phyloP scores from a whole-genome alignment of 306 rosid genomes.

The Inga oerstediana region DNA sequence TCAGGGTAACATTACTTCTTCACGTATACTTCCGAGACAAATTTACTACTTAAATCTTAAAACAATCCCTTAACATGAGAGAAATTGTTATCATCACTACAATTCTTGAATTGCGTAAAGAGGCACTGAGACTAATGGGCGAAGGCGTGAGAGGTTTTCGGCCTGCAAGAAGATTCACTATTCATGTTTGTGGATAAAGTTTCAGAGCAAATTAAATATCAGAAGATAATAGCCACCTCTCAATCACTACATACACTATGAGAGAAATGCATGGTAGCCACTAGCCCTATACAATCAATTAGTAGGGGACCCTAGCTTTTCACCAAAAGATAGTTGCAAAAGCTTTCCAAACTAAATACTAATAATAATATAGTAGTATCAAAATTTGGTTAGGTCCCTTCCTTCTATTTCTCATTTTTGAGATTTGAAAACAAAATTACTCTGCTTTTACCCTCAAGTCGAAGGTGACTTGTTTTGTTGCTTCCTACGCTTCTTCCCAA shows the following conservation, averaged over 20 bases:
- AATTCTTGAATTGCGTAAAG: slow-evolving; percentile 34
- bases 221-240: slow-evolving; percentile 1
- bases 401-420: slow-evolving; percentile 4
- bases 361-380: too few species aligned
- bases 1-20: too few species aligned
- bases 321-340: slow-evolving; percentile 34
- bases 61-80: too few species aligned
- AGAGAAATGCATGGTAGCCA: slow-evolving; percentile 46
- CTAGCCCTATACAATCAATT: not conserved
- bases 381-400: too few species aligned
- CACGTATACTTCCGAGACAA: too few species aligned
- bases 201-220: slow-evolving; percentile 14
- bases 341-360: slow-evolving; percentile 15
- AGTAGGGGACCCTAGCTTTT: slow-evolving; percentile 29
- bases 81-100: slow-evolving; percentile 22
- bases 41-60: too few species aligned
- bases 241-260: not conserved
- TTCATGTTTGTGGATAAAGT: slow-evolving; percentile 41
- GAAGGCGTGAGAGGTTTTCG: slow-evolving; percentile 8
- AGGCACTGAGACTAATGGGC: slow-evolving; percentile 18
- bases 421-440: slow-evolving; percentile 24
- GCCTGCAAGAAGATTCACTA: not conserved
- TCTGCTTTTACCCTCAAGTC: not conserved
- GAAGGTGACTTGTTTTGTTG: not conserved
- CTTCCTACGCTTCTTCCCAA: slow-evolving; percentile 7